Percentiles rank a stretch among this genome's conserved stretches.
These are phyloP conservation scores for Liriodendron chinense DNA, from an alignment of 164 flowering plant species.

Conservation along the genomic window DNA sequence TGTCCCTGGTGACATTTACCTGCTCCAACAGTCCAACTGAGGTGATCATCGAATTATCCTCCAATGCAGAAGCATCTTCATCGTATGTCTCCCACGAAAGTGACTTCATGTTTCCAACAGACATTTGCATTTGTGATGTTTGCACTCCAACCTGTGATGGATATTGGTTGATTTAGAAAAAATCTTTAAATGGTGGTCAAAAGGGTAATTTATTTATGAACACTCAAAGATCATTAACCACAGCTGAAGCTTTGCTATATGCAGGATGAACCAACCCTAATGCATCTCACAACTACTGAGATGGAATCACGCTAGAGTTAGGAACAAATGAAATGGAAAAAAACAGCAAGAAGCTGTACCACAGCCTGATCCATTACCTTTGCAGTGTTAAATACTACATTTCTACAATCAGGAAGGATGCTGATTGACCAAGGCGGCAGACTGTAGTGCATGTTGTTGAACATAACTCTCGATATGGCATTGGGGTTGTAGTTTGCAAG, in stretches of 20 bases:
- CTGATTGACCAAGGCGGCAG: slow-evolving; percentile 98
- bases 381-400: slow-evolving; percentile 86
- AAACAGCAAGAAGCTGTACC: neutral
- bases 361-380: slow-evolving; percentile 38
- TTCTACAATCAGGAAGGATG: slow-evolving; percentile 91
- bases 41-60: slow-evolving; percentile 43
- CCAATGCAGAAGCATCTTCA: slow-evolving; percentile 71
- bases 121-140: slow-evolving; percentile 65
- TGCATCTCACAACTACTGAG: neutral
- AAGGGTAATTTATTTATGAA: neutral
- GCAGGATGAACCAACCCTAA: neutral
- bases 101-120: slow-evolving; percentile 38
- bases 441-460: slow-evolving; percentile 67
- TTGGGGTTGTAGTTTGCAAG: slow-evolving; percentile 60
- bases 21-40: slow-evolving; percentile 83
- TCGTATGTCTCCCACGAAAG: slow-evolving; percentile 72
- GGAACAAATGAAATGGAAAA: neutral
- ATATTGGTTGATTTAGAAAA: neutral
- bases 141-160: slow-evolving; percentile 68
- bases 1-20: slow-evolving; percentile 81
- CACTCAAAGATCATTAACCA: neutral
- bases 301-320: neutral
- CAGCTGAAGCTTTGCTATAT: neutral
- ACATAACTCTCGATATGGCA: slow-evolving; percentile 55
- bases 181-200: neutral